These are phyloP conservation scores for Zygoascus meyerae DNA, from an alignment of 1,139 yeast species.

Conservation along the genomic window DNA sequence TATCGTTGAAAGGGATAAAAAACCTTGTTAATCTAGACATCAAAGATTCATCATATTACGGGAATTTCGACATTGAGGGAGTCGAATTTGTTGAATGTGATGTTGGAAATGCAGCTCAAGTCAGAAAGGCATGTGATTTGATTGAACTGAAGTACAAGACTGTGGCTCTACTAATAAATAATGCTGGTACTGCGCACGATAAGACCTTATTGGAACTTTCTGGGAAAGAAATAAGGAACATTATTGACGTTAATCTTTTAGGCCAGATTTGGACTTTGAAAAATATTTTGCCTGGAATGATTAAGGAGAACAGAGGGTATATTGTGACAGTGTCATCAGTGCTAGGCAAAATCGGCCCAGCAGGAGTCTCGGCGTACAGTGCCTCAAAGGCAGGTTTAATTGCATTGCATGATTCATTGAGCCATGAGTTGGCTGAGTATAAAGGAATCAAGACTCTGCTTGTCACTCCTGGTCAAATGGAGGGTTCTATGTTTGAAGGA, in stretches of 20 bases:
- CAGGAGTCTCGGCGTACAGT: conserved; percentile 64
- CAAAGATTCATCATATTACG: conserved; percentile 11
- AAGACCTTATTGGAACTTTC: conserved; percentile 39
- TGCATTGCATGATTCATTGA: conserved; percentile 71
- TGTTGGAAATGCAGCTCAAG: conserved; percentile 37
- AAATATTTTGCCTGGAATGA: conserved; percentile 36
- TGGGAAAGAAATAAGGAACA: conserved; percentile 23
- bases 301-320: conserved; percentile 37
- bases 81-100: conserved; percentile 45
- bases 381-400: conserved; percentile 81
- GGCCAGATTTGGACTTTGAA: conserved; percentile 51
- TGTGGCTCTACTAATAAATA: conserved; percentile 57
- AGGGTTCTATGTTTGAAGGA: conserved; percentile 60
- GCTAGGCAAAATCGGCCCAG: conserved; percentile 67
- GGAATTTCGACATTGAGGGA: conserved; percentile 19
- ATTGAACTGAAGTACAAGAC: conserved; percentile 33
- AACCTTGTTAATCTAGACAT: conserved; percentile 47
- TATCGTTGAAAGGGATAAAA: conserved; percentile 34
- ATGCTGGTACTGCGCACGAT: conserved; percentile 59
- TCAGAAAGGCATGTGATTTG: conserved; percentile 30
- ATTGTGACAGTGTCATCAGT: conserved; percentile 56
- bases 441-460: conserved; percentile 62
- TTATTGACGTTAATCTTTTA: conserved; percentile 52
- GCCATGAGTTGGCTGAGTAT: conserved; percentile 49
- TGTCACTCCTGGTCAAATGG: conserved; percentile 78